These are phyloP conservation scores for Cicer yamashitae DNA, from an alignment of 306 rosid species.

Conservation along the genomic window DNA sequence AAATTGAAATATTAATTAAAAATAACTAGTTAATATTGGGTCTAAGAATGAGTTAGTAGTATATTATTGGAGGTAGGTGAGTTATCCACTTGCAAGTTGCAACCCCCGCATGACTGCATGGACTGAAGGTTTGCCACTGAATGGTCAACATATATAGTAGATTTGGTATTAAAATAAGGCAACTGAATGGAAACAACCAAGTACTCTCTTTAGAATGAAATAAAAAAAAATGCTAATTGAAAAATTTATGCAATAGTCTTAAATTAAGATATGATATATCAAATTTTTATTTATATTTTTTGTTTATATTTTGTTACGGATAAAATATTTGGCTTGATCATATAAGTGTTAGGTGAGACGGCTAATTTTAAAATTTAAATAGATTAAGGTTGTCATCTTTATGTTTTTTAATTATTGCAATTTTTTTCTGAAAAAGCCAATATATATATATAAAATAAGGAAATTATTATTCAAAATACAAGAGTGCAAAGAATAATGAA, in stretches of 20 bases:
- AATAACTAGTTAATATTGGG: not conserved
- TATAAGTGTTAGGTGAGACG: not conserved
- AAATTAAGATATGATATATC: too few relatives aligned
- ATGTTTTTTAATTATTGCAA: not conserved
- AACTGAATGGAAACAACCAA: not conserved
- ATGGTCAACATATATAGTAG: not conserved
- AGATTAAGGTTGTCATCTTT: not conserved
- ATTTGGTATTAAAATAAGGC: not conserved
- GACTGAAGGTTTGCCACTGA: slow-evolving; percentile 19
- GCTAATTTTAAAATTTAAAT: not conserved
- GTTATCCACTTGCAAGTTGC: slow-evolving; percentile 32
- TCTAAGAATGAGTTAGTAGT: not conserved
- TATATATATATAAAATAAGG: too few relatives aligned
- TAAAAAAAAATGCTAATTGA: too few relatives aligned
- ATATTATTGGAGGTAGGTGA: slow-evolving; percentile 29
- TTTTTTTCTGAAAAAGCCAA: not conserved
- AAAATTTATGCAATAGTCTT: too few relatives aligned
- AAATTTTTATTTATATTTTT: too few relatives aligned
- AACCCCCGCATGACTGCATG: slow-evolving; percentile 41
- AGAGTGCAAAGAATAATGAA: too few relatives aligned
- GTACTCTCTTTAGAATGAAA: too few relatives aligned
- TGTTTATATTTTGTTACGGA: too few relatives aligned
- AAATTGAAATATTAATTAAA: not conserved
- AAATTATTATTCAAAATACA: too few relatives aligned
- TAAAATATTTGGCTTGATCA: not conserved